Evolutionary conservation across 257 asterid species (phyloP), one percentile per base, ranked within the genome.

Genomic region (Eustoma russellianum): DNA sequence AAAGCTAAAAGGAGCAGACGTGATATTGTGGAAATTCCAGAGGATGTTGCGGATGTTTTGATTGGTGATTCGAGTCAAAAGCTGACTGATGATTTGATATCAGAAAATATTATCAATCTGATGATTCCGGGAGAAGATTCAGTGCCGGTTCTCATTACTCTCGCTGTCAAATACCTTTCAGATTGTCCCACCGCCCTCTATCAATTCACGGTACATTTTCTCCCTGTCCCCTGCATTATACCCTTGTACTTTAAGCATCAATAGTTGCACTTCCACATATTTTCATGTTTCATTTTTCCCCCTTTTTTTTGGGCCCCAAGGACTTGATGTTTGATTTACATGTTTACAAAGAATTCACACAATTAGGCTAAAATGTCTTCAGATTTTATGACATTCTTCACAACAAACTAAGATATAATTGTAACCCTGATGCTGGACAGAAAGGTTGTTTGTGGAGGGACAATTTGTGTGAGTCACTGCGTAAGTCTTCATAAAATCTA

Each of bases 51-150:
- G 6, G 96, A 89, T 3, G 88, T 79, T 53, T 65, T 86, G 74
- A 0, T 86, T 50, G 70, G 64, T 34, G 88, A 86, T 46, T 59
- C 53, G 34, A 83, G 78, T 66, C 82, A 73, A 52, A 49, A 83
- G 41, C 44, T 90, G 15, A 77, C 79, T 13, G 88, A 90, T 62
- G 93, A 83, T 33, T 19, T 86, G 33, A 81, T 90, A 35, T 82
- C 94, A 3, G 96, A 90, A 66, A 90, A 90, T 51, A 69, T 90
- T 63, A 76, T 90, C 51, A 95, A 83, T 61, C 68, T 90, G 62
- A 86, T 90, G 94, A 90, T 90, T 51, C 97, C 97, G 14, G 97
- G 97, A 13, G 96, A 90, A 59, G 97, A 90, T 72, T 90, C 97
- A 2, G 97, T 90, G 5, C 97, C 97, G 8, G 68, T 83, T n/a